Percentiles rank a stretch among this genome's conserved stretches.
Conservation (phyloP, 2,329 filamentous ascomycete genomes). For the Falciphora oryzae region DNA sequence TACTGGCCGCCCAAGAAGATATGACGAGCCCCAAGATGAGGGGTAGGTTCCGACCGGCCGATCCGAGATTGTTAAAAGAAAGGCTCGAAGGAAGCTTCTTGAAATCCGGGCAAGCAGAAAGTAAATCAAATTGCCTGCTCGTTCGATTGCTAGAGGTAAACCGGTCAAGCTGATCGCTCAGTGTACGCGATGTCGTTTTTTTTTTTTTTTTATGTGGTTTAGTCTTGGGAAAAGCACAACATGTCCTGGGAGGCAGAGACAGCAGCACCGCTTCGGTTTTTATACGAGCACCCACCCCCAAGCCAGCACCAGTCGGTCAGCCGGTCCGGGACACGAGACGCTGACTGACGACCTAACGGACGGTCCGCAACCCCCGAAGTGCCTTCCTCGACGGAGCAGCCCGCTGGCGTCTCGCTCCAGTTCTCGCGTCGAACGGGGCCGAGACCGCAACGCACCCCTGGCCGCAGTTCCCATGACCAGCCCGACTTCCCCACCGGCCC, state of each 20-base stretch:
- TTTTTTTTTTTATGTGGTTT: too few relatives aligned
- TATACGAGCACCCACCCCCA: not conserved
- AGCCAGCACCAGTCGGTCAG: too few relatives aligned
- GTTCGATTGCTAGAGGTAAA: not conserved
- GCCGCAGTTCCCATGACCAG: not conserved
- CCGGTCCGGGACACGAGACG: not conserved
- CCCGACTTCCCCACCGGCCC: not conserved
- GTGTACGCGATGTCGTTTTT: too few relatives aligned
- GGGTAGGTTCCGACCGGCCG: not conserved
- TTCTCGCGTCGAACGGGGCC: not conserved
- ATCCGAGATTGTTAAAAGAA: not conserved
- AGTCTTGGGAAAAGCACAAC: too few relatives aligned
- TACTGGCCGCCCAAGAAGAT: not conserved
- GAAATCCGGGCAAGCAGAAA: not conserved
- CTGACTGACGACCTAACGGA: not conserved
- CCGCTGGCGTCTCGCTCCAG: not conserved
- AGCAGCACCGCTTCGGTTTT: not conserved
- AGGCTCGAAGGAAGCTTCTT: not conserved
- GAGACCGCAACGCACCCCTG: not conserved
- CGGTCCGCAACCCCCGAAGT: too few relatives aligned
- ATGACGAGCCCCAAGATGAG: not conserved
- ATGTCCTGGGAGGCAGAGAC: too few relatives aligned
- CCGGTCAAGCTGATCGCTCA: too few relatives aligned
- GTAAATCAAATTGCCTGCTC: not conserved
- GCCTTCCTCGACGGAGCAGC: not conserved